phyloP scores from a whole-genome alignment of 1,284 basidiomycete species.

The Lentinula novae-zelandiae region DNA sequence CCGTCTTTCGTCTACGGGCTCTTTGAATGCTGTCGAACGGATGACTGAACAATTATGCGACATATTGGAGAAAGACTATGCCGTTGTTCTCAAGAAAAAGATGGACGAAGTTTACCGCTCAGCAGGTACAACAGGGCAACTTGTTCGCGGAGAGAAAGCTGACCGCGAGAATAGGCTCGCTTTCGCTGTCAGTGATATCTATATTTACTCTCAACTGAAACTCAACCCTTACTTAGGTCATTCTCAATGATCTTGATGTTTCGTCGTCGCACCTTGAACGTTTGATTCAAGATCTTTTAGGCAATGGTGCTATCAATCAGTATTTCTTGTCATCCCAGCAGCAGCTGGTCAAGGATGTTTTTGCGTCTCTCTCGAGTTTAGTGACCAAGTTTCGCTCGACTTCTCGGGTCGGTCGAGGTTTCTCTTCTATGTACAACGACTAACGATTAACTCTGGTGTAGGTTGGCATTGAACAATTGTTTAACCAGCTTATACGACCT shows the following conservation, averaged over 20 bases:
- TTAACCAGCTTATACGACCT: slow-evolving; percentile 88
- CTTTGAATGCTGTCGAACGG: slow-evolving; percentile 51
- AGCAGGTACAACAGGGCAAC: slow-evolving; percentile 37
- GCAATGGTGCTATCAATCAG: slow-evolving; percentile 56
- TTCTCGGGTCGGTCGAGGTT: slow-evolving; percentile 52
- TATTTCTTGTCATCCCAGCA: slow-evolving; percentile 68
- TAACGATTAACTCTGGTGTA: slow-evolving; percentile 28
- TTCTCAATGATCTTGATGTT: slow-evolving; percentile 87
- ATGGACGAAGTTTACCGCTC: slow-evolving; percentile 84
- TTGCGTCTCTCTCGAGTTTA: slow-evolving; percentile 50
- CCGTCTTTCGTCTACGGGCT: slow-evolving; percentile 74
- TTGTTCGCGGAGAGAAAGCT: slow-evolving; percentile 59
- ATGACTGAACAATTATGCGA: slow-evolving; percentile 64
- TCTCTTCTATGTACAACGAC: slow-evolving; percentile 4
- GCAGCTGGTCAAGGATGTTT: slow-evolving; percentile 37
- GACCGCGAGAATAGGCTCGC: slow-evolving; percentile 76
- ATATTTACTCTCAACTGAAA: background rate
- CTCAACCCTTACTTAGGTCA: slow-evolving; percentile 47
- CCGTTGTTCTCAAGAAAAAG: slow-evolving; percentile 73
- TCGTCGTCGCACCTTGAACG: slow-evolving; percentile 85
- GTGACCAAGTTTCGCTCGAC: slow-evolving; percentile 66
- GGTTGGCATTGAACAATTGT: slow-evolving; percentile 89
- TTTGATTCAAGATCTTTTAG: slow-evolving; percentile 67
- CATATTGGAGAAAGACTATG: slow-evolving; percentile 79
- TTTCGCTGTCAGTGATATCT: slow-evolving; percentile 66